Base-by-base conservation (phyloP, 768 basidiomycete genomes). In the Leccinum disarticulatum region DNA sequence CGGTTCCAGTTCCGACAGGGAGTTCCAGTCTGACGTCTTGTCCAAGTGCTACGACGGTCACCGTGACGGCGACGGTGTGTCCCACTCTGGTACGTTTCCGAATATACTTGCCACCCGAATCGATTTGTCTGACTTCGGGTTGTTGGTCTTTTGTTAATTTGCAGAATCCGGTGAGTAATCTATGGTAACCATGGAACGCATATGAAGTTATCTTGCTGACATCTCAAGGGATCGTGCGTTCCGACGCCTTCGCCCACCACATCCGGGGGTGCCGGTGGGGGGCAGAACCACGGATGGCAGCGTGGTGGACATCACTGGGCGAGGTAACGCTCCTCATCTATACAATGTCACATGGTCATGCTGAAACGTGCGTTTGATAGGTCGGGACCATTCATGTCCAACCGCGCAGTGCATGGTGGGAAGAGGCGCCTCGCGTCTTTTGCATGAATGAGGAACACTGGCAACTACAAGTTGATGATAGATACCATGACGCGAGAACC, bases 31-130 rank as follows among this genome's bases (percentile, higher is more conserved):
- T 66, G 28, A 22, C 48, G 11, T 27, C 14, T 27, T 64, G 62
- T 36, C 30, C 56, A 6, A 13, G 38, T 41, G 22, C 31, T 7
- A 7, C 31, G 13, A 56, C 56, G 0, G 56, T 53, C n/a, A 64
- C 69, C 0, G 67, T 71, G 6, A 69, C 68, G 0, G 57, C 58
- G 7, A 54, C 59, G 10, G 56, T 55, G 4, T 66, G 60, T 36
- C 59, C 69, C 6, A 43, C 61, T 31, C 62, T 56, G 41, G 68
- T 70, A 54, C 19, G 59, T 50, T 53, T n/a, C 33, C 1, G 4
- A 22, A 17, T 41, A 17, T 46, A 19, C n/a, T 11, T 35, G 11
- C 33, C 15, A 33, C 6, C 7, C 9, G 41, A 25, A 14, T 33
- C 14, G 17, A 1, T 41, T 41, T 22, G 14, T 17, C 15, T 1